Conservation (phyloP, 2,329 filamentous ascomycete genomes). For the Botryosphaeria dothidea region DNA sequence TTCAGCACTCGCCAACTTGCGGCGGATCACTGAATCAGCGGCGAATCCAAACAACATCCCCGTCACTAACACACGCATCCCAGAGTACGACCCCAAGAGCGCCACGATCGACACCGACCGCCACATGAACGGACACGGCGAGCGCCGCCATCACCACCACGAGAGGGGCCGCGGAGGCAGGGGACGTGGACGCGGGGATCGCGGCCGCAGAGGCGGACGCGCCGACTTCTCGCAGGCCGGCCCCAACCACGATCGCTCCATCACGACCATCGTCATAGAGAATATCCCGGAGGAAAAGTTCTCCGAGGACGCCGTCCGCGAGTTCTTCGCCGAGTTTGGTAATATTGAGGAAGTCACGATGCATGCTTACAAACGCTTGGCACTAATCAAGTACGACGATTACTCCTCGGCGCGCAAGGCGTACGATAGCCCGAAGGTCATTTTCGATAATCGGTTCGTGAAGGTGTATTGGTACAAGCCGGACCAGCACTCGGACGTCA, state of each 20-base stretch:
- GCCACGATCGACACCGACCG: slow-evolving; percentile 41
- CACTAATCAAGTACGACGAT: slow-evolving; percentile 67
- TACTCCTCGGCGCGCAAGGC: slow-evolving; percentile 69
- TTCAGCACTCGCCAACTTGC: neutral
- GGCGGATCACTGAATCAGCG: slow-evolving; percentile 27
- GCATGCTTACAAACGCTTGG: slow-evolving; percentile 66
- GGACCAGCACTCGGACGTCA: slow-evolving; percentile 26
- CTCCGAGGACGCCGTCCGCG: slow-evolving; percentile 63
- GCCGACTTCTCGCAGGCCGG: slow-evolving; percentile 66
- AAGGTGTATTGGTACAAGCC: slow-evolving; percentile 77
- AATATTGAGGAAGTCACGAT: slow-evolving; percentile 64
- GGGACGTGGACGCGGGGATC: slow-evolving; percentile 42
- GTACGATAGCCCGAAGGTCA: slow-evolving; percentile 74
- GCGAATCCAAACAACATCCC: neutral
- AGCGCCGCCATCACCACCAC: slow-evolving; percentile 20
- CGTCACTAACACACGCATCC: slow-evolving; percentile 22
- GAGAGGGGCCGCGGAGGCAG: slow-evolving; percentile 40
- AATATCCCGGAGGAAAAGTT: slow-evolving; percentile 74
- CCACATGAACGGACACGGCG: slow-evolving; percentile 28
- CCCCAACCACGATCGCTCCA: slow-evolving; percentile 62
- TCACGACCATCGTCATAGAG: slow-evolving; percentile 72
- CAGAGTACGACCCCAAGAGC: slow-evolving; percentile 63
- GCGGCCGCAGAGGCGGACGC: slow-evolving; percentile 35
- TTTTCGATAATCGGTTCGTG: slow-evolving; percentile 84
- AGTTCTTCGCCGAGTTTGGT: slow-evolving; percentile 74